Evolutionary conservation across 495 filamentous ascomycete species (phyloP), one percentile per base, ranked within the genome.

Genomic region (Pseudotulostoma volvatum): DNA sequence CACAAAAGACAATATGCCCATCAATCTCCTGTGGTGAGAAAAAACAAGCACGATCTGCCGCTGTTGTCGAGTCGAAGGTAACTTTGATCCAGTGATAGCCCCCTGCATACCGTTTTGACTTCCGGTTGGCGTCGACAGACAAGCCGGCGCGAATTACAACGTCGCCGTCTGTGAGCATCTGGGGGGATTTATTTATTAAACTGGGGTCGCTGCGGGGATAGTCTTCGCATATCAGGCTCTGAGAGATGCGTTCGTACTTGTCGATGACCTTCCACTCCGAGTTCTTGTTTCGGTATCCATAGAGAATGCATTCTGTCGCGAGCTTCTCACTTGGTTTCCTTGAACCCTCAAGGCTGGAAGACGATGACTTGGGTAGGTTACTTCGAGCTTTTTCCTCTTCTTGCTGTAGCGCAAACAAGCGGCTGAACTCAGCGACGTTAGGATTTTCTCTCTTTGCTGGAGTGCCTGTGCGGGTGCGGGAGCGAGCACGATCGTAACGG

Each of bases 71-170:
- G 57, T 92, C 83, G 46, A 88, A 94, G 1, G 86, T 94, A 37
- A 94, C 68, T 50, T 93, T 93, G 47, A 94, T 82, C 86, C 86
- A 94, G 59, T 86, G 74, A 42, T 76, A 70, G 11, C 86, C 86
- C 38, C 83, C 77, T 15, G 76, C 75, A 44, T 79, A 81, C 34
- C 63, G 68, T 56, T 80, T 82, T 41, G 83, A 78, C 52, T 84
- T 81, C 39, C 63, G 66, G 44, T 81, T 75, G 46, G 88, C 83
- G 23, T 73, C 70, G 18, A 67, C 53, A 11, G 82, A 77, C 13
- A 92, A 53, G 4, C 71, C 63, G 32, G 66, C 54, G 16, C 72
- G 68, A 28, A 75, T 66, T 1, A 76, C 71, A 21, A 78, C 66
- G 54, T 82, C 74, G 46, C 79, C 75, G 33, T 60, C 63, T 50